Evolutionary conservation across 1,284 basidiomycete genomes (phyloP), one percentile per base, ranked within the genome.

Genomic region (Porogramme epimiltina): DNA sequence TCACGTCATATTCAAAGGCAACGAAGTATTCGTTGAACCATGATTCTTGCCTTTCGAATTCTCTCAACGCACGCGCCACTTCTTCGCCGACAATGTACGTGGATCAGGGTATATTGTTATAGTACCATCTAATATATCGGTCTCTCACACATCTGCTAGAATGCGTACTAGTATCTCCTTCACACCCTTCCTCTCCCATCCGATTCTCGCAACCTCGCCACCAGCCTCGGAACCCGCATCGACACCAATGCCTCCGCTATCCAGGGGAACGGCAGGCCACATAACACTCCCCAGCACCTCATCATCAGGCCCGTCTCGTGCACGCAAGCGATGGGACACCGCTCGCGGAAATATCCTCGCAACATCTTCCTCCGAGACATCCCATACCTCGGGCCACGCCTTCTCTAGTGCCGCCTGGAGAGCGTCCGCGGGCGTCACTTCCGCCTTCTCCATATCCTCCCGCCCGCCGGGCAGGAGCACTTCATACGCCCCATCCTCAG

Each of bases 281-380:
- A 85, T 67, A 0, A 79, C 74, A 54, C 86, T 82, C 8, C 80
- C 80, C 50, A 89, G 65, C 2, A 88, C 67, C 64, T 91, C 85
- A 52, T 89, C 83, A 52, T 80, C 73, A 1, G 85, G 84, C 1
- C 85, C 81, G 62, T 82, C 76, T 26, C 87, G 74, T 47, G 87
- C 78, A 49, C 85, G 73, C 55, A 91, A 60, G 10, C 89, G 81
- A 70, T 91, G 88, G 6, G 84, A 84, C 25, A 91, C 76, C 0
- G 85, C 80, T 26, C 87, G 72, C 28, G 86, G 85, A 56, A 87
- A 79, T 20, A 89, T 79, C 51, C 83, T 76, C 48, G 84, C 85
- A 55, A 89, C 74, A 60, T 90, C 85, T 52, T 84, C 84, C 63
- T 89, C 85, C 8, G 83, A 82, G 3, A 87, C 79, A 53, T 87